Evolutionary conservation across 352 stramenopile species (phyloP).

Genomic region (Pythium oligandrum): DNA sequence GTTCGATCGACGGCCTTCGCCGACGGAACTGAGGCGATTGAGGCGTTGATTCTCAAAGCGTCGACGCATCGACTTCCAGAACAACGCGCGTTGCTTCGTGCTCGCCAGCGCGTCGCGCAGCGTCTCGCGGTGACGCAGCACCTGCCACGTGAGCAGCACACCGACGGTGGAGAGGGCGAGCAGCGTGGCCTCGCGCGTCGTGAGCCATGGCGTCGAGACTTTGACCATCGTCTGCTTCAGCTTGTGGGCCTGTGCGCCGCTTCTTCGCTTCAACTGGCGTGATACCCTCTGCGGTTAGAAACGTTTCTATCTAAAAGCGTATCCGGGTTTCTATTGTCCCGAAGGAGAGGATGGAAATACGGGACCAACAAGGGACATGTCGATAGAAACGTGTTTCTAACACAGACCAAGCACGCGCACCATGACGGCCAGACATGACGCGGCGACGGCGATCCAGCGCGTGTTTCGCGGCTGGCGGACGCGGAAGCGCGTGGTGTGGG

Average conservation of each 20-base stretch:
- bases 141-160: conserved; percentile 28
- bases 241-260: background rate
- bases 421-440: background rate
- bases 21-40: conserved; percentile 59
- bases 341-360: background rate
- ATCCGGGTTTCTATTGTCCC: no score
- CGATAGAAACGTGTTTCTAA: background rate
- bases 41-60: conserved; percentile 72
- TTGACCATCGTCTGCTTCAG: conserved; percentile 4
- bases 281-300: no score
- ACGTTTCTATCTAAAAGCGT: no score
- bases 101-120: conserved; percentile 36
- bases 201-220: conserved; percentile 15
- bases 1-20: conserved; percentile 58
- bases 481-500: conserved; percentile 37
- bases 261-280: no score
- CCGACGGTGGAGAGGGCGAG: conserved; percentile 17
- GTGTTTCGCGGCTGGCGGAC: conserved; percentile 53
- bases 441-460: background rate
- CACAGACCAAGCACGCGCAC: background rate
- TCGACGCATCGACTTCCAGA: conserved; percentile 70
- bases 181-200: conserved; percentile 1
- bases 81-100: conserved; percentile 47
- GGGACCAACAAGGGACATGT: background rate
- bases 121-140: conserved; percentile 46